Evolutionary conservation across 2,329 filamentous ascomycete genomes (phyloP), one percentile per base, ranked within the genome.

Genomic region (Trematosphaeria pertusa): DNA sequence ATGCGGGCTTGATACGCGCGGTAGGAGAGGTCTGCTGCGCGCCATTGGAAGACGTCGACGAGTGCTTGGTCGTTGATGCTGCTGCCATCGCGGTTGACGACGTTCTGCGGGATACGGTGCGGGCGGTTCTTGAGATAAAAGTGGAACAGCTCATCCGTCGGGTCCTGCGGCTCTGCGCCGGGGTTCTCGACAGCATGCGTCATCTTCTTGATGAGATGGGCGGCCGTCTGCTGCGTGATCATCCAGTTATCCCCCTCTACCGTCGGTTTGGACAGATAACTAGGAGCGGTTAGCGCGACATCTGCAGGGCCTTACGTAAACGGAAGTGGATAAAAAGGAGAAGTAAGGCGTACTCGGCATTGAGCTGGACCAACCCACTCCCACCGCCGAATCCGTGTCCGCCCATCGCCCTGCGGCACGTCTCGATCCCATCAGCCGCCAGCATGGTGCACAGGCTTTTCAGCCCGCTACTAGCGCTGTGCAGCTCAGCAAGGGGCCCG

Each of bases 171-270:
- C 10, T 65, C 43, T 11, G 50, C 22, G 20, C 59, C 62, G n/a
- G 71, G 68, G 10, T 65, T 59, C 6, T 69, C 59, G 4, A 73
- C 69, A 3, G 73, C 73, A 20, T 67, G 58, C 20, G 71, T 62
- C 75, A 81, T 81, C 33, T 78, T 77, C 59, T 82, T 81, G 62
- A 82, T 78, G 18, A 82, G 58, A 47, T 77, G 78, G 18, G 72
- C 70, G 0, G 76, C 76, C 3, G 77, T 76, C 60, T 82, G 79
- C 48, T 81, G 78, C 0, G 77, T 81, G 31, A 82, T 81, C 78
- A 81, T 81, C 77, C 78, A 81, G 45, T 82, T 82, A 56, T 81
- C 79, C 2, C 80, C 79, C 52, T 82, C 79, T 2, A 82, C 80
- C 0, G 79, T 82, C 0, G 78, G 78, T 58, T 81, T 81, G 2